Percentiles rank a stretch among this genome's conserved stretches.
phyloP scores from a whole-genome alignment of 1,284 basidiomycete genomes.

The Retiboletus flavoniger region DNA sequence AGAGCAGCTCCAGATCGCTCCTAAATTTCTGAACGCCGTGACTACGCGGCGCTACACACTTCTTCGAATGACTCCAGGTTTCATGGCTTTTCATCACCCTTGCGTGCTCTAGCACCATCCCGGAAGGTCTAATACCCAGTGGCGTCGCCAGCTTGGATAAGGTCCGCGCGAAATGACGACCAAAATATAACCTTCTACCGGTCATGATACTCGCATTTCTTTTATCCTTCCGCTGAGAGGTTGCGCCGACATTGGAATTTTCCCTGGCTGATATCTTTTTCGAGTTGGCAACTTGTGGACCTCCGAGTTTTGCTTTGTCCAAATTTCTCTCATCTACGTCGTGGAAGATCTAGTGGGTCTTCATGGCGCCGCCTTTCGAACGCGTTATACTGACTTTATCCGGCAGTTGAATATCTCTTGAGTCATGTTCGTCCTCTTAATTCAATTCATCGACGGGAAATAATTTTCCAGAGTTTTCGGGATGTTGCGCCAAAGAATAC shows the following conservation, averaged over 20 bases:
- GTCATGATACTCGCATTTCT: background rate
- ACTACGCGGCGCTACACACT: background rate
- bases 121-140: slow-evolving; percentile 3
- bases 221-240: background rate
- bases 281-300: background rate
- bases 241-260: background rate
- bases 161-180: background rate
- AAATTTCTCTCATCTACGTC: background rate
- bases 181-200: background rate
- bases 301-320: background rate
- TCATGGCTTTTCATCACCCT: background rate
- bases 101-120: slow-evolving; percentile 3
- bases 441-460: slow-evolving; percentile 5
- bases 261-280: background rate
- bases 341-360: background rate
- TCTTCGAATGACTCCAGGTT: background rate
- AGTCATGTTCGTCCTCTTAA: background rate
- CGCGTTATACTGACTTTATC: background rate
- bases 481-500: background rate
- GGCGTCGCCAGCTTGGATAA: background rate
- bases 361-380: background rate
- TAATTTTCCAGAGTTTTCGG: background rate
- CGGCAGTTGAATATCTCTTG: background rate
- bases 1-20: background rate
- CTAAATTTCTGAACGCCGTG: background rate